These are phyloP conservation scores for Rhizomucor pusillus DNA, from an alignment of 371 early-diverging fungal genomes.

Conservation along the genomic window DNA sequence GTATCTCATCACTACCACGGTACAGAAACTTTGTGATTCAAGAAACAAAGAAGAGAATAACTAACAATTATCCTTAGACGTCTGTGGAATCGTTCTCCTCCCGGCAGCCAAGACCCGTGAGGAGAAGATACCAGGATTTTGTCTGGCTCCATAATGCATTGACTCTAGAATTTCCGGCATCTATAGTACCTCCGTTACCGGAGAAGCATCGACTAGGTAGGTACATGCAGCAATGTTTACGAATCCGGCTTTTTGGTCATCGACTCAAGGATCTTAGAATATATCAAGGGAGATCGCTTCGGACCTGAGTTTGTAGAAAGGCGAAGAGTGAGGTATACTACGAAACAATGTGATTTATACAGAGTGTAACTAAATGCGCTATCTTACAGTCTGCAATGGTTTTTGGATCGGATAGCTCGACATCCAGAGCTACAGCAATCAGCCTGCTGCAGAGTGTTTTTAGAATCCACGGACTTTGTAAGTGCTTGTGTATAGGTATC, in stretches of 20 bases:
- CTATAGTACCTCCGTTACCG: conserved; percentile 80
- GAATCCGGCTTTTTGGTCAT: conserved; percentile 77
- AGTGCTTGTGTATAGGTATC: conserved; percentile 1
- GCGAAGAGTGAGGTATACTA: conserved; percentile 57
- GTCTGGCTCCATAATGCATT: conserved; percentile 70
- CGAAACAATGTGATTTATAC: neutral
- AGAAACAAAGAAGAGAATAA: too few relatives aligned
- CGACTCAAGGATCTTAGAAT: conserved; percentile 80
- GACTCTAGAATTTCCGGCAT: conserved; percentile 59
- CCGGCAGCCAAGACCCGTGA: conserved; percentile 31
- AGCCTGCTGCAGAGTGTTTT: conserved; percentile 68
- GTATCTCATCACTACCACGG: conserved; percentile 81
- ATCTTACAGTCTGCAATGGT: conserved; percentile 67
- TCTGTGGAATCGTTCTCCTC: conserved; percentile 4
- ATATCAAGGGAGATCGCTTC: conserved; percentile 94
- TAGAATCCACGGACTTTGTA: conserved; percentile 80
- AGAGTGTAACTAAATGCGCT: neutral
- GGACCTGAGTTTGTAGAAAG: conserved; percentile 89
- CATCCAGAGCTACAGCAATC: conserved; percentile 85
- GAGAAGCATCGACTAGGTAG: conserved; percentile 20
- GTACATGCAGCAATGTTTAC: conserved; percentile 15
- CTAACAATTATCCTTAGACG: conserved; percentile 2
- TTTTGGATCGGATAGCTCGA: conserved; percentile 74
- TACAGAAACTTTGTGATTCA: too few relatives aligned
- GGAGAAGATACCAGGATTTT: conserved; percentile 86